These are phyloP conservation scores for Yamadazyma triangularis DNA, from an alignment of 1,139 yeast genomes.

Conservation along the genomic window DNA sequence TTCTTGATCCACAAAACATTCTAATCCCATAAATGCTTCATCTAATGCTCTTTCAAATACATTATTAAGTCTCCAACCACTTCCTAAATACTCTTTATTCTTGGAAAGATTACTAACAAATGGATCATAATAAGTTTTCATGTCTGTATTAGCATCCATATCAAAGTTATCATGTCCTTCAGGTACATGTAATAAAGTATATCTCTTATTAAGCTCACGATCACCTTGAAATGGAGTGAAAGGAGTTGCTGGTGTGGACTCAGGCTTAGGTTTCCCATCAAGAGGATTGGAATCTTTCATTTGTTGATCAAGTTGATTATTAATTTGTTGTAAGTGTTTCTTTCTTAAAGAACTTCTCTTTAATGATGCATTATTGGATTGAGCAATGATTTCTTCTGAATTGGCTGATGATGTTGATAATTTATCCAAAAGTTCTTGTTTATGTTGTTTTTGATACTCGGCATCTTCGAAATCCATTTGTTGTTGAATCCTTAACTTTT, in stretches of 20 bases:
- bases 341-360: conserved; percentile 66
- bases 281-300: conserved; percentile 25
- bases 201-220: conserved; percentile 48
- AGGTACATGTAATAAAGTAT: conserved; percentile 25
- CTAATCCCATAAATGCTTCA: conserved; percentile 87
- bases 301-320: conserved; percentile 44
- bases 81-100: conserved; percentile 71
- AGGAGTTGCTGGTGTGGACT: conserved; percentile 38
- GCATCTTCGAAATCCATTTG: conserved; percentile 68
- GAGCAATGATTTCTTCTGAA: conserved; percentile 49
- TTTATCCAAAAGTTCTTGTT: conserved; percentile 64
- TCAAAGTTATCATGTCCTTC: conserved; percentile 33
- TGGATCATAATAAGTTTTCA: conserved; percentile 49
- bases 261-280: conserved; percentile 16
- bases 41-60: conserved; percentile 77
- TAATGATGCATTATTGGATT: conserved; percentile 38
- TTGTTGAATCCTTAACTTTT: conserved; percentile 58
- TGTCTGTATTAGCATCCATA: conserved; percentile 49
- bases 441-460: conserved; percentile 53
- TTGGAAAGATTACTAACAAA: conserved; percentile 50
- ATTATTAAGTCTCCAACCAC: conserved; percentile 73
- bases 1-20: conserved; percentile 72
- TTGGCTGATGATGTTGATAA: conserved; percentile 52
- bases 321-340: conserved; percentile 61
- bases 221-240: conserved; percentile 96